These are phyloP conservation scores for Globisporangium spinosum DNA, from an alignment of 352 stramenopile genomes.

Conservation along the genomic window DNA sequence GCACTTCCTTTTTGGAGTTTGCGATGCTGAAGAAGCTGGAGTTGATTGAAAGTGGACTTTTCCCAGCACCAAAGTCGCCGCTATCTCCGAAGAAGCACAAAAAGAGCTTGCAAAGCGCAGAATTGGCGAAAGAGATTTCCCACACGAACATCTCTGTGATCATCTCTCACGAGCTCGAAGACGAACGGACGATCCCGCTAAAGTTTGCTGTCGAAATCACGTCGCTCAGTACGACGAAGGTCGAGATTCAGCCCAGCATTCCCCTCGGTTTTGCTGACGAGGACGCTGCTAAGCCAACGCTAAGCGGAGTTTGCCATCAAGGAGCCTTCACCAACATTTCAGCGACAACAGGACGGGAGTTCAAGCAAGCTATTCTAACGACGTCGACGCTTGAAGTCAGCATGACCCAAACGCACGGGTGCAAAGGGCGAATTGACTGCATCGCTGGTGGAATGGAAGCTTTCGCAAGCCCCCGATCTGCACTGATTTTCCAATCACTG, in stretches of 20 bases:
- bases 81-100: not conserved
- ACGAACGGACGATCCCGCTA: not conserved
- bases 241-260: not conserved
- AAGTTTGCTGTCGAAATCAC: slow-evolving; percentile 5
- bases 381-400: slow-evolving; percentile 6
- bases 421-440: not conserved
- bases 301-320: not conserved
- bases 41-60: slow-evolving; percentile 29
- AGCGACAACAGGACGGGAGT: slow-evolving; percentile 3
- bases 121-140: slow-evolving; percentile 12
- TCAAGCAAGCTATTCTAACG: slow-evolving; percentile 11
- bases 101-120: not conserved
- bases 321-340: not conserved
- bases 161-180: slow-evolving; percentile 15
- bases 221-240: not conserved
- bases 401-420: slow-evolving; percentile 6
- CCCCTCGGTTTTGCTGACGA: slow-evolving; percentile 12
- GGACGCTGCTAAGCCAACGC: not conserved
- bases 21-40: slow-evolving; percentile 34
- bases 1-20: slow-evolving; percentile 41
- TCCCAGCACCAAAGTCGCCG: not conserved
- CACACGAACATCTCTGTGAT: slow-evolving; percentile 8
- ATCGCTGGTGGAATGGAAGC: slow-evolving; percentile 4
- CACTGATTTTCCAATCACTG: slow-evolving; percentile 14
- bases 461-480: slow-evolving; percentile 7